A percentile compares a stretch with the other conserved stretches of the same genome.
These are phyloP conservation scores for Moniliella sp. DNA, from an alignment of 1,284 basidiomycete species.

Conservation along the genomic window DNA sequence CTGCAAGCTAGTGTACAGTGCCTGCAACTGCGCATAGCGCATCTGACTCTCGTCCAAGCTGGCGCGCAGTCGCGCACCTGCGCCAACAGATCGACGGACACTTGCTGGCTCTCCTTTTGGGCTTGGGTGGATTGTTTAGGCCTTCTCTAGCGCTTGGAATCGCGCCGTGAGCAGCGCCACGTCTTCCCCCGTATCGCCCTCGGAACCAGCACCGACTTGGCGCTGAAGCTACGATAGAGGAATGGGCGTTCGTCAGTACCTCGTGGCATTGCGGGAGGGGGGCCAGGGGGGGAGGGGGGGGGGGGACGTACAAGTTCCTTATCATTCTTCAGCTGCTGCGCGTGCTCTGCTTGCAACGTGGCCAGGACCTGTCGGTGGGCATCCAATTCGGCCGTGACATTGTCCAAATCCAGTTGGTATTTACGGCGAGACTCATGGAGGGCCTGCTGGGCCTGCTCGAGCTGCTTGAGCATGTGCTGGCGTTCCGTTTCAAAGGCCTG, in stretches of 20 bases:
- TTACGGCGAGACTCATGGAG: conserved; percentile 52
- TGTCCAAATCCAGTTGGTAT: conserved; percentile 8
- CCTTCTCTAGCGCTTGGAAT: no score
- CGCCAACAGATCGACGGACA: conserved; percentile 58
- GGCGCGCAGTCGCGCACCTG: conserved; percentile 59
- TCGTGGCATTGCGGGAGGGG: no score
- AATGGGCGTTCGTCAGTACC: no score
- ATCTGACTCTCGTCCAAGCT: conserved; percentile 58
- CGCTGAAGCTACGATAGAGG: no score
- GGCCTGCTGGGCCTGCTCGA: conserved; percentile 52
- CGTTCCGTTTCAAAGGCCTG: conserved; percentile 55
- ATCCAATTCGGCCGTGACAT: conserved; percentile 8
- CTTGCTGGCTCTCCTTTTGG: conserved; percentile 57
- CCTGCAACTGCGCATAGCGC: conserved; percentile 12
- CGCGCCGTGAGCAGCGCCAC: no score
- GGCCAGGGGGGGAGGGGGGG: no score
- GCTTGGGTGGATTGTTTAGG: conserved; percentile 48
- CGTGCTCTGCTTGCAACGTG: conserved; percentile 44
- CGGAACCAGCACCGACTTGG: no score
- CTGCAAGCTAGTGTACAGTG: conserved; percentile 8
- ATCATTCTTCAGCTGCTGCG: no score
- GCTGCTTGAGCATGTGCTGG: conserved; percentile 52
- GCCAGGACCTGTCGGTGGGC: conserved; percentile 5
- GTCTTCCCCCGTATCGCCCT: no score
- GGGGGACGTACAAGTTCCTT: no score